Evolutionary conservation across 2,329 filamentous ascomycete genomes (phyloP), one percentile per base, ranked within the genome.

Genomic region (Claviceps sorghi): DNA sequence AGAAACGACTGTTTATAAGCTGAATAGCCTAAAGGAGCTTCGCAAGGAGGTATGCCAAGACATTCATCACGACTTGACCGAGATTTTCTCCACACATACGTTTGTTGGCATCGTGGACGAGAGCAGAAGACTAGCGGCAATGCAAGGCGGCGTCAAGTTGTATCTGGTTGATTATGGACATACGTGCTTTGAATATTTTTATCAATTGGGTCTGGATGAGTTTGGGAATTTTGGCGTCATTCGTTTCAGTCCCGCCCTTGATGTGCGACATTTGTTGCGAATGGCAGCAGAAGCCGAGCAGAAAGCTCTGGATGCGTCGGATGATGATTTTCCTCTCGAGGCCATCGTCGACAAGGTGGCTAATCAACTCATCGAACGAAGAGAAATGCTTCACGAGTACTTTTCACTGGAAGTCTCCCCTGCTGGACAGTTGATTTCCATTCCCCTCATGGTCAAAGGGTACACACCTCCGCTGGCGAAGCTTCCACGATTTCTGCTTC

Each of bases 41-140:
- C 87, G 91, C 22, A 79, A 85, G 15, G 77, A 80, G 53, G 90
- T 97, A 15, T 83, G 90, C 21, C 83, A 88, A 38, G 75, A 80
- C 3, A 88, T 90, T 74, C 89, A 98, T 67, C 81, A 84, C 58
- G 85, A 85, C 51, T 75, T 98, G 40, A 95, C 88, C 0, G 89
- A 96, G 54, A 80, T 93, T 15, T 87, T 97, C 60, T 82, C 86
- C 13, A 83, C 82, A 21, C 89, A 95, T 64, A 95, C 88, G 1
- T 98, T 96, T 65, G 87, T 98, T 48, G 93, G 93, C 2, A 75
- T 98, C 29, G 88, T 97, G 1, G 93, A 98, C 62, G 86, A 91
- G 61, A 79, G 77, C 42, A 83, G 88, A 49, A 86, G 93, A 11
- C 79, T 98, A 13, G 90, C 83, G n/a, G 89, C 93, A 17, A 86